Evolutionary conservation across 2,329 filamentous ascomycete species (phyloP).

Genomic region (Purpureocillium lavendulum): DNA sequence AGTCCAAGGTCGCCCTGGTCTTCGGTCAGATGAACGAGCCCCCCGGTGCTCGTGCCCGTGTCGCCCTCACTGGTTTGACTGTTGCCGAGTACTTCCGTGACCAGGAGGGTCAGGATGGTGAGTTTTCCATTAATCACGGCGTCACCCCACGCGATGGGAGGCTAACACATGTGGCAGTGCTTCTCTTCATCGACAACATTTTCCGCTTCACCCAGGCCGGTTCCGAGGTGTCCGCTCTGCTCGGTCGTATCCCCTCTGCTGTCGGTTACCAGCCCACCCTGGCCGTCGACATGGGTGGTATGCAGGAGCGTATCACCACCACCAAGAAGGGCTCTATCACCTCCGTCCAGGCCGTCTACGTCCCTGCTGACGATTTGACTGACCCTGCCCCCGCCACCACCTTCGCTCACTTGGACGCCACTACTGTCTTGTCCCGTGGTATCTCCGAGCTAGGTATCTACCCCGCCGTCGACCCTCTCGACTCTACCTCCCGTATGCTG

Average conservation of each 20-base stretch:
- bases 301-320: constrained; percentile 99
- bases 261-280: constrained; percentile 99
- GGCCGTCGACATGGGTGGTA: constrained; percentile 96
- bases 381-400: constrained; percentile 98
- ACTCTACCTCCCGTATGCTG: constrained; percentile 99
- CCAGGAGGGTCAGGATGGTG: constrained; percentile 75
- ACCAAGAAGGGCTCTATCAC: constrained; percentile 99
- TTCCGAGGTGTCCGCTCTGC: constrained; percentile 98
- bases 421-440: constrained; percentile 99
- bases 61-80: constrained; percentile 84
- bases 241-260: constrained; percentile 99
- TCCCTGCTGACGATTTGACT: constrained; percentile 99
- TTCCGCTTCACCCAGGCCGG: constrained; percentile 99
- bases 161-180: constrained; percentile 44
- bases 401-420: constrained; percentile 99
- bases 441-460: constrained; percentile 99
- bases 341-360: constrained; percentile 99
- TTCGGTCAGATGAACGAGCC: constrained; percentile 99
- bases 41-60: constrained; percentile 98
- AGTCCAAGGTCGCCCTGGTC: constrained; percentile 98
- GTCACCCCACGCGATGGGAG: not conserved
- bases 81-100: constrained; percentile 78
- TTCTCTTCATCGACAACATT: constrained; percentile 99
- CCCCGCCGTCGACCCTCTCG: constrained; percentile 98
- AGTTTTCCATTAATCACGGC: constrained; percentile 22